Conservation (phyloP, 2,329 filamentous ascomycete species). For the Herpotrichia juniperi region DNA sequence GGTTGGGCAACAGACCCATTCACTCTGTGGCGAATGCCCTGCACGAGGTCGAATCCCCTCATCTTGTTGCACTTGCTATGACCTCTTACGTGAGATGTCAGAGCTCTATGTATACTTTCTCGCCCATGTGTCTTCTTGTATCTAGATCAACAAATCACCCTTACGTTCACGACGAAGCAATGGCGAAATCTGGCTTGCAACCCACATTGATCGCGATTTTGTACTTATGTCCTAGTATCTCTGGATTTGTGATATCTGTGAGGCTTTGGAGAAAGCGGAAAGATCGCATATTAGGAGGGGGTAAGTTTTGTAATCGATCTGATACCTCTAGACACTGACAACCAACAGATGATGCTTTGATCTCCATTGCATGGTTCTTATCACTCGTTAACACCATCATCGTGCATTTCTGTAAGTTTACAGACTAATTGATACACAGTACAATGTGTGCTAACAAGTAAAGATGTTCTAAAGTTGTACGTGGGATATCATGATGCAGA, state of each 20-base stretch:
- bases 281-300: slow-evolving; percentile 2
- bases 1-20: too few relatives aligned
- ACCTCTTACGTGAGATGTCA: background rate
- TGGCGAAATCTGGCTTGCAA: slow-evolving; percentile 3
- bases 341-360: slow-evolving; percentile 2
- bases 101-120: background rate
- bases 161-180: background rate
- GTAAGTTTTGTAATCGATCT: background rate
- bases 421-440: too few relatives aligned
- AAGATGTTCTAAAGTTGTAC: background rate
- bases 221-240: background rate
- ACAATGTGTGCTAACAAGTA: background rate
- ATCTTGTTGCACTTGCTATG: too few relatives aligned
- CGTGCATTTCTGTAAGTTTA: slow-evolving; percentile 1
- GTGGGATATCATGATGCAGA: background rate
- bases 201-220: slow-evolving; percentile 4
- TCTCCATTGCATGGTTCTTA: slow-evolving; percentile 1
- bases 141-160: background rate
- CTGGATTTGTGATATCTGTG: background rate
- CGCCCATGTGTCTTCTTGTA: background rate
- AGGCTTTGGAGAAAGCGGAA: slow-evolving; percentile 2
- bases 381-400: slow-evolving; percentile 1
- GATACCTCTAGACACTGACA: background rate
- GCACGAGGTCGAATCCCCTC: background rate
- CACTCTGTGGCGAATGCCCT: too few relatives aligned